These are phyloP conservation scores for Diaporthe humulicola DNA, from an alignment of 2,329 filamentous ascomycete species.

Conservation along the genomic window DNA sequence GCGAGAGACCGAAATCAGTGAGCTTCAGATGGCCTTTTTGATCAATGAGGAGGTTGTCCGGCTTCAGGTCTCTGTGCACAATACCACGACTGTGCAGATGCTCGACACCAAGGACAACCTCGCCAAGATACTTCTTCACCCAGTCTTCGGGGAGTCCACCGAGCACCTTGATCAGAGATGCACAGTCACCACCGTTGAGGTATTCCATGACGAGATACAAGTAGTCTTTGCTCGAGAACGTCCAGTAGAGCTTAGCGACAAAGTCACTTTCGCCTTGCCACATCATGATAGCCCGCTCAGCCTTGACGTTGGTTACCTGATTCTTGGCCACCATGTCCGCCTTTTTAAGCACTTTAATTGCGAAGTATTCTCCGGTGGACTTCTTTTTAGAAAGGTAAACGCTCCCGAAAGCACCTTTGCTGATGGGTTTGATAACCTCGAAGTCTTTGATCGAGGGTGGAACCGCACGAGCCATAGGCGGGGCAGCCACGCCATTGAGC, in stretches of 20 bases:
- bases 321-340: slow-evolving; percentile 99
- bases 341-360: slow-evolving; percentile 98
- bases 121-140: slow-evolving; percentile 97
- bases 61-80: slow-evolving; percentile 96
- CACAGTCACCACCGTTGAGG: slow-evolving; percentile 96
- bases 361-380: slow-evolving; percentile 97
- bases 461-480: slow-evolving; percentile 87
- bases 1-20: slow-evolving; percentile 96
- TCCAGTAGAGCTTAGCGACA: slow-evolving; percentile 99
- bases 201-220: slow-evolving; percentile 99
- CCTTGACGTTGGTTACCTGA: slow-evolving; percentile 98
- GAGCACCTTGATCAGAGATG: slow-evolving; percentile 94
- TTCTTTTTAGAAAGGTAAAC: slow-evolving; percentile 99
- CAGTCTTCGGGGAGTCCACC: slow-evolving; percentile 95
- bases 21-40: slow-evolving; percentile 96
- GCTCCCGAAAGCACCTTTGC: slow-evolving; percentile 97
- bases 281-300: slow-evolving; percentile 99
- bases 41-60: slow-evolving; percentile 96
- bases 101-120: slow-evolving; percentile 96
- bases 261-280: slow-evolving; percentile 99
- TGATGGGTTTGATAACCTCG: slow-evolving; percentile 99
- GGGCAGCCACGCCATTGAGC: slow-evolving; percentile 79
- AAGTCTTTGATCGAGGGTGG: slow-evolving; percentile 99
- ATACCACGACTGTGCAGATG: slow-evolving; percentile 95
- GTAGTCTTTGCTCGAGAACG: slow-evolving; percentile 99